A percentile compares a stretch with the other conserved stretches of the same genome.
These are phyloP conservation scores for Trichomonas vaginalis DNA, from an alignment of 208 protist species.

Conservation along the genomic window DNA sequence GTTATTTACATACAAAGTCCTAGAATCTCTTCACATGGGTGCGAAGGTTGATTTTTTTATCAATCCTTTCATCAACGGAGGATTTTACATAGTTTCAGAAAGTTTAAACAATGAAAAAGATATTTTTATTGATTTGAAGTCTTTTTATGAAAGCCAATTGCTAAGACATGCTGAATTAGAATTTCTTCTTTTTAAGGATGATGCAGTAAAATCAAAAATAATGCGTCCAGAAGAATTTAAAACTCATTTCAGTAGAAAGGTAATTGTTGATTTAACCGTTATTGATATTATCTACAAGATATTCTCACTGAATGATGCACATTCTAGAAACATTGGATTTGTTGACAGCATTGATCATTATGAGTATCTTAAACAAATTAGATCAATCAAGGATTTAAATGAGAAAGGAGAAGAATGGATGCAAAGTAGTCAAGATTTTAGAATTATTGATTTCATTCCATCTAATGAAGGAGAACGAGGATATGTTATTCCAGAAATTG, in stretches of 20 bases:
- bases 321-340: not conserved
- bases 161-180: not conserved
- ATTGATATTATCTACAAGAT: not conserved
- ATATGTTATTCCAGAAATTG: too few relatives aligned
- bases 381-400: not conserved
- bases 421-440: not conserved
- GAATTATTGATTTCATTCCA: not conserved
- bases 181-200: not conserved
- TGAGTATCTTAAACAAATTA: too few relatives aligned
- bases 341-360: not conserved
- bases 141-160: not conserved
- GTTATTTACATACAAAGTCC: not conserved
- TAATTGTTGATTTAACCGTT: not conserved
- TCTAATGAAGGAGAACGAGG: not conserved
- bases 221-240: not conserved
- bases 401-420: not conserved
- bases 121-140: not conserved
- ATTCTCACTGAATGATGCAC: not conserved
- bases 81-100: not conserved
- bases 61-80: not conserved
- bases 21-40: not conserved
- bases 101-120: not conserved
- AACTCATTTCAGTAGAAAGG: not conserved
- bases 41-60: not conserved
- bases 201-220: not conserved